These are phyloP conservation scores for Tylopilus plumbeoviolaceoides DNA, from an alignment of 768 basidiomycete species.

Conservation along the genomic window DNA sequence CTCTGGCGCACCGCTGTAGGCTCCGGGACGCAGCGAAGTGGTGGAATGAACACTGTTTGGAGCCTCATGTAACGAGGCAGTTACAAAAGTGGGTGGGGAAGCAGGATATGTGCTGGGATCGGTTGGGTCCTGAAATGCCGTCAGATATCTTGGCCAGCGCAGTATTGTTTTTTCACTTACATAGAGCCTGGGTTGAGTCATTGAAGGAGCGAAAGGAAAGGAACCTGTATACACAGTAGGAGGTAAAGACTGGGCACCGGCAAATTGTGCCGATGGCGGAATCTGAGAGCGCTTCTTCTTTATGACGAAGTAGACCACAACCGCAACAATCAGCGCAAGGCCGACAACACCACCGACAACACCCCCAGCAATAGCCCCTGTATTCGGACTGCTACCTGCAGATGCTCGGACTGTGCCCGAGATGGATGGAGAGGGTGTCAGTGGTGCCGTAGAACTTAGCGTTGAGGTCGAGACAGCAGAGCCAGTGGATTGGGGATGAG, in stretches of 20 bases:
- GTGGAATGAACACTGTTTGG: conserved; percentile 13
- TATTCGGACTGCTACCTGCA: conserved; percentile 23
- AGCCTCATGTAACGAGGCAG: conserved; percentile 3
- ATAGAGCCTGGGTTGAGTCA: conserved; percentile 27
- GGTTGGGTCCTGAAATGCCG: conserved; percentile 29
- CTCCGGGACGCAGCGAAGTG: conserved; percentile 9
- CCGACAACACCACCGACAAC: conserved; percentile 62
- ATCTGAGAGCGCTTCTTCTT: conserved; percentile 25
- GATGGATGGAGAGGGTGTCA: conserved; percentile 11
- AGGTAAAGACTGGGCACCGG: background rate
- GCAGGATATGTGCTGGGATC: conserved; percentile 36
- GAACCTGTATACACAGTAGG: conserved; percentile 7
- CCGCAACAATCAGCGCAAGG: conserved; percentile 40
- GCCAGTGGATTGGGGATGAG: conserved; percentile 29
- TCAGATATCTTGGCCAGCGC: conserved; percentile 1
- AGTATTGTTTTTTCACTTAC: conserved; percentile 18
- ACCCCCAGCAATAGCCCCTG: conserved; percentile 57
- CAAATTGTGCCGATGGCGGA: conserved; percentile 17
- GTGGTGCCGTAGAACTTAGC: conserved; percentile 14
- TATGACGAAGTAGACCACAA: conserved; percentile 37
- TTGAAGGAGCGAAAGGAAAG: conserved; percentile 13
- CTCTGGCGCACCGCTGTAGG: conserved; percentile 27
- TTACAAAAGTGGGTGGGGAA: conserved; percentile 10
- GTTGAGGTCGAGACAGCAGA: conserved; percentile 2
- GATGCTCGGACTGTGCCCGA: conserved; percentile 2